Conservation (phyloP, 306 rosid genomes). For the Gastrolobium villosum region DNA sequence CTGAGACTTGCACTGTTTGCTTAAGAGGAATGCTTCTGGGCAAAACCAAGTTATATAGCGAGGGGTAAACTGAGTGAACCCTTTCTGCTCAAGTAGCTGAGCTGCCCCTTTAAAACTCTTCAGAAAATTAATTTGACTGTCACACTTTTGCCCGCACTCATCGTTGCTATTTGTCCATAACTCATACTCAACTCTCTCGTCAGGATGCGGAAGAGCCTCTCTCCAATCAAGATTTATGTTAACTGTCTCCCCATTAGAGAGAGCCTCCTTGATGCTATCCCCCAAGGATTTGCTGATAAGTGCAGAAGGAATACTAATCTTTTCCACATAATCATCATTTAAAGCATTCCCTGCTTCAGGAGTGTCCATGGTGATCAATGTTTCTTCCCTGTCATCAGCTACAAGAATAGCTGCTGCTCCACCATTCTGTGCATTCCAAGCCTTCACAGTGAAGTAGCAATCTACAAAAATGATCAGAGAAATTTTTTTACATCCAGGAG, state of each 20-base stretch:
- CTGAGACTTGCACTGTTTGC: slow-evolving; percentile 92
- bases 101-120: slow-evolving; percentile 87
- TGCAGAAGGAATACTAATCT: slow-evolving; percentile 86
- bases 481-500: slow-evolving; percentile 2
- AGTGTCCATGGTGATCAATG: slow-evolving; percentile 93
- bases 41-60: slow-evolving; percentile 96
- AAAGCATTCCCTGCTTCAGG: slow-evolving; percentile 77
- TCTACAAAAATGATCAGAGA: slow-evolving; percentile 60
- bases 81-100: slow-evolving; percentile 88
- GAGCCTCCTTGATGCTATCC: slow-evolving; percentile 77
- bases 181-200: slow-evolving; percentile 95
- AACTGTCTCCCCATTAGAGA: slow-evolving; percentile 72
- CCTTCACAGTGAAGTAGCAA: slow-evolving; percentile 97
- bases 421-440: slow-evolving; percentile 94
- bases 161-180: slow-evolving; percentile 98
- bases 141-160: slow-evolving; percentile 93
- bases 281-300: slow-evolving; percentile 89
- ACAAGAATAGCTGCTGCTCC: slow-evolving; percentile 98
- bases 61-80: slow-evolving; percentile 89
- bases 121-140: slow-evolving; percentile 79
- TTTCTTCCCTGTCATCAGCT: slow-evolving; percentile 80
- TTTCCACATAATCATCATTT: slow-evolving; percentile 73
- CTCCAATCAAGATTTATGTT: slow-evolving; percentile 92
- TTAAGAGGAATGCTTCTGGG: slow-evolving; percentile 79
- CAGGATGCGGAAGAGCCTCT: slow-evolving; percentile 99